Conservation (phyloP, 352 stramenopile genomes). For the Phytophthora tentaculata region DNA sequence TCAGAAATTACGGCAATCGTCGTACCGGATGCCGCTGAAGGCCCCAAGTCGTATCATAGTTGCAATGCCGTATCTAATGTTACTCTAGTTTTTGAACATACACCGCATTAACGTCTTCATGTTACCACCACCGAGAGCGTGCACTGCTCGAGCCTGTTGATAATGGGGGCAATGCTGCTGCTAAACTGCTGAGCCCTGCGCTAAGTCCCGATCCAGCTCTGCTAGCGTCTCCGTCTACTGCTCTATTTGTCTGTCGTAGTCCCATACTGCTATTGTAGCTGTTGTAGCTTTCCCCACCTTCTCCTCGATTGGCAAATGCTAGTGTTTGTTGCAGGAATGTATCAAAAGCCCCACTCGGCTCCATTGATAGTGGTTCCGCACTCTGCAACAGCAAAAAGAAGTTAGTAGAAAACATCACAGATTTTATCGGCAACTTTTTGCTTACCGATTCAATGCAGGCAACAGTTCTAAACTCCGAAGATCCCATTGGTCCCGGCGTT, state of each 20-base stretch:
- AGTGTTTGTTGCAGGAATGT: conserved; percentile 72
- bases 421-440: neutral
- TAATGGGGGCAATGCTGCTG: conserved; percentile 23
- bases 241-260: conserved; percentile 55
- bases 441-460: conserved; percentile 65
- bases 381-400: conserved; percentile 44
- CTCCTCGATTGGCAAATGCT: conserved; percentile 55
- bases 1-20: conserved; percentile 1
- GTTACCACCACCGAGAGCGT: conserved; percentile 46
- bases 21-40: conserved; percentile 9
- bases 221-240: conserved; percentile 23
- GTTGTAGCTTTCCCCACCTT: conserved; percentile 18
- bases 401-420: neutral
- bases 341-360: conserved; percentile 55
- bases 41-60: conserved; percentile 34
- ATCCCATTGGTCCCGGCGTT: conserved; percentile 37
- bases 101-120: neutral
- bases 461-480: conserved; percentile 55
- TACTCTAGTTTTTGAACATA: conserved; percentile 37
- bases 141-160: conserved; percentile 31
- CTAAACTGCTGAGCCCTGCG: conserved; percentile 16
- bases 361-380: conserved; percentile 58
- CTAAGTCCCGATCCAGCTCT: conserved; percentile 12
- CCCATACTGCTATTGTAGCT: conserved; percentile 38
- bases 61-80: conserved; percentile 40